Percentiles rank a stretch among this genome's conserved stretches.
Evolutionary conservation across 2,329 filamentous ascomycete species (phyloP).

Genomic region (Knufia petricola): DNA sequence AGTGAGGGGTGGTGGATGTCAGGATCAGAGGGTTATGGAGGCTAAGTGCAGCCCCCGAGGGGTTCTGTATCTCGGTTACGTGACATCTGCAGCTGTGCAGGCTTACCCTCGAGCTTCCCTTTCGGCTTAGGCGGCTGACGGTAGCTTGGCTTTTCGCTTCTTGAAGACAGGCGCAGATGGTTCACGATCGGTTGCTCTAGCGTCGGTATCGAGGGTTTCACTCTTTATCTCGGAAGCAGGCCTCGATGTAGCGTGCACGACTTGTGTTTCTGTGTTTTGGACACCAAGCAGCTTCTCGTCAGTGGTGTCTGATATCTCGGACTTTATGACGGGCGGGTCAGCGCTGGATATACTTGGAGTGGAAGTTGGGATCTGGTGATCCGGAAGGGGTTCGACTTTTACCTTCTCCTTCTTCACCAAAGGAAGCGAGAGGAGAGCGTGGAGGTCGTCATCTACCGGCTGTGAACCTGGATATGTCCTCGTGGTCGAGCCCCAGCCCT

Average conservation of each 20-base stretch:
- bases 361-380: not conserved
- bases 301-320: not conserved
- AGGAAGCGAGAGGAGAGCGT: constrained; percentile 35
- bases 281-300: not conserved
- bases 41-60: not conserved
- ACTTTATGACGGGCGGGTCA: not conserved
- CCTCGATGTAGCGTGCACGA: not conserved
- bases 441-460: constrained; percentile 32
- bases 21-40: constrained; percentile 4
- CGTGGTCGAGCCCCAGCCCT: constrained; percentile 36
- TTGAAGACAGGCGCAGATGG: constrained; percentile 34
- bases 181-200: constrained; percentile 21
- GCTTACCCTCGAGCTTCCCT: constrained; percentile 1
- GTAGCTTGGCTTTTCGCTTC: constrained; percentile 38
- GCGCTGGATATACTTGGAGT: not conserved
- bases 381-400: not conserved
- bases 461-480: constrained; percentile 31
- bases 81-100: not conserved
- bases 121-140: not conserved
- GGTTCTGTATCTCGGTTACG: constrained; percentile 8
- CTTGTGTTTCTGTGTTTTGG: not conserved
- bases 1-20: not conserved
- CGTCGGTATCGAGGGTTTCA: constrained; percentile 11
- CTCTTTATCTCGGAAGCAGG: not conserved
- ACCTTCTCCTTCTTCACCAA: constrained; percentile 30